A percentile compares a stretch with the other conserved stretches of the same genome.
These are phyloP conservation scores for Grosmannia clavigera DNA, from an alignment of 2,329 filamentous ascomycete genomes.

Conservation along the genomic window DNA sequence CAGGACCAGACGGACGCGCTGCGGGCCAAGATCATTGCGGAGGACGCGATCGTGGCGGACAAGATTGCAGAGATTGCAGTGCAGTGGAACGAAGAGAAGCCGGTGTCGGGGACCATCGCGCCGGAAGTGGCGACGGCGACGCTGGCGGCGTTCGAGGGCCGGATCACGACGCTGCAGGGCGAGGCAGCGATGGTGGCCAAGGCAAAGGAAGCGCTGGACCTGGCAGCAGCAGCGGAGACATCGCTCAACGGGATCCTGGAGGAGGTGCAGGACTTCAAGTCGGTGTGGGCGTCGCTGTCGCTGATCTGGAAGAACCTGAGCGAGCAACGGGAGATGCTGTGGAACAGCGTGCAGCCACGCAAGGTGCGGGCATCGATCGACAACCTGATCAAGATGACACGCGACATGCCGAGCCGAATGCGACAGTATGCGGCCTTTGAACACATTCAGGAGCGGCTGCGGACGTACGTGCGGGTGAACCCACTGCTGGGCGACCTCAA, in stretches of 20 bases:
- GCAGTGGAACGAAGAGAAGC: conserved; percentile 94
- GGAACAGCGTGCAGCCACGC: conserved; percentile 89
- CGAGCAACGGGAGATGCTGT: conserved; percentile 81
- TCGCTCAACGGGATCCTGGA: conserved; percentile 79
- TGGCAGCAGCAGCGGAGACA: conserved; percentile 68
- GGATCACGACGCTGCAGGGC: conserved; percentile 72
- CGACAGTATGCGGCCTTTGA: conserved; percentile 99
- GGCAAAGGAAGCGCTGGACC: conserved; percentile 90
- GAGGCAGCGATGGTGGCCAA: conserved; percentile 91
- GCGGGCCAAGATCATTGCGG: conserved; percentile 84
- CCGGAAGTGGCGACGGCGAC: conserved; percentile 80
- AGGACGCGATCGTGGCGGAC: conserved; percentile 82
- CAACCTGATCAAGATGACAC: conserved; percentile 90
- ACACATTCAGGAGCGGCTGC: conserved; percentile 85
- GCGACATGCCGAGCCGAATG: conserved; percentile 98
- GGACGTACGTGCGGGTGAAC: conserved; percentile 84
- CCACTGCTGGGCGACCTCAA: conserved; percentile 79
- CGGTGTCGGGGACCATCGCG: conserved; percentile 85
- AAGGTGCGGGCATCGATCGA: conserved; percentile 87
- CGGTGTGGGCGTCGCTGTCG: conserved; percentile 89
- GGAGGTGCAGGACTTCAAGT: conserved; percentile 97
- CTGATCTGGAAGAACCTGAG: conserved; percentile 96
- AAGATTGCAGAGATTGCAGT: conserved; percentile 75
- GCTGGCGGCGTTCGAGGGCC: conserved; percentile 68
- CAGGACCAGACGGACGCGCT: conserved; percentile 93